A percentile compares a stretch with the other conserved stretches of the same genome.
These are phyloP conservation scores for Claviceps sp. DNA, from an alignment of 2,329 filamentous ascomycete genomes.

Conservation along the genomic window DNA sequence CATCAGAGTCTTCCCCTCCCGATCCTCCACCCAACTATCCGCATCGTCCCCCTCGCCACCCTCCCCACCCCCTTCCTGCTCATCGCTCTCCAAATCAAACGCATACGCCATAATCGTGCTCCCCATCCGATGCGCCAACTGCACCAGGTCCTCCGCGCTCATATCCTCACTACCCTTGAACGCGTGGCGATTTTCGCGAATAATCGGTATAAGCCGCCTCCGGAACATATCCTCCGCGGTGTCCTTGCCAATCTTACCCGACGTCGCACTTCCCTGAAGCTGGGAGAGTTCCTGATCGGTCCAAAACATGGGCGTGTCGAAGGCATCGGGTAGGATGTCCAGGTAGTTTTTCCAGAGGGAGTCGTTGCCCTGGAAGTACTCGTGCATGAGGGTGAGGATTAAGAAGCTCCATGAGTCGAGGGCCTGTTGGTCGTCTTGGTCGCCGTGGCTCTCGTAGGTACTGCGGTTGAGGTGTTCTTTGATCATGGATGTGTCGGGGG, in stretches of 20 bases:
- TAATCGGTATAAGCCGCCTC: slow-evolving; percentile 34
- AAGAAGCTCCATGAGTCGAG: slow-evolving; percentile 42
- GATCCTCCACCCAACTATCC: slow-evolving; percentile 53
- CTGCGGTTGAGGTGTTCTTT: slow-evolving; percentile 26
- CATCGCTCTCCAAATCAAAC: slow-evolving; percentile 58
- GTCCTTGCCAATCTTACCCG: slow-evolving; percentile 60
- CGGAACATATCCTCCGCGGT: slow-evolving; percentile 59
- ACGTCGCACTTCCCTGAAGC: slow-evolving; percentile 66
- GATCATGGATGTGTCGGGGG: slow-evolving; percentile 57
- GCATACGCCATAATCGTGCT: slow-evolving; percentile 88
- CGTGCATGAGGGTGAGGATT: slow-evolving; percentile 72
- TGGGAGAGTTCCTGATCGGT: slow-evolving; percentile 51
- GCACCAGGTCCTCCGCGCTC: slow-evolving; percentile 31
- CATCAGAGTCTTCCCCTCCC: slow-evolving; percentile 45
- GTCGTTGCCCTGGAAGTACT: slow-evolving; percentile 41
- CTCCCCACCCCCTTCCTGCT: slow-evolving; percentile 28
- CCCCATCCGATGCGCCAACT: slow-evolving; percentile 64
- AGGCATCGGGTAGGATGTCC: slow-evolving; percentile 53
- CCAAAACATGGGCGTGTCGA: slow-evolving; percentile 92
- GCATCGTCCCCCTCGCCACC: slow-evolving; percentile 35
- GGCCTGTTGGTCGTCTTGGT: slow-evolving; percentile 21
- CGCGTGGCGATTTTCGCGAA: slow-evolving; percentile 29
- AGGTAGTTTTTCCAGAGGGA: slow-evolving; percentile 73
- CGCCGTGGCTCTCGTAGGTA: slow-evolving; percentile 26
- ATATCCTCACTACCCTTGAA: slow-evolving; percentile 26